phyloP scores from a whole-genome alignment of 352 stramenopile species.

The Pythium monospermum region DNA sequence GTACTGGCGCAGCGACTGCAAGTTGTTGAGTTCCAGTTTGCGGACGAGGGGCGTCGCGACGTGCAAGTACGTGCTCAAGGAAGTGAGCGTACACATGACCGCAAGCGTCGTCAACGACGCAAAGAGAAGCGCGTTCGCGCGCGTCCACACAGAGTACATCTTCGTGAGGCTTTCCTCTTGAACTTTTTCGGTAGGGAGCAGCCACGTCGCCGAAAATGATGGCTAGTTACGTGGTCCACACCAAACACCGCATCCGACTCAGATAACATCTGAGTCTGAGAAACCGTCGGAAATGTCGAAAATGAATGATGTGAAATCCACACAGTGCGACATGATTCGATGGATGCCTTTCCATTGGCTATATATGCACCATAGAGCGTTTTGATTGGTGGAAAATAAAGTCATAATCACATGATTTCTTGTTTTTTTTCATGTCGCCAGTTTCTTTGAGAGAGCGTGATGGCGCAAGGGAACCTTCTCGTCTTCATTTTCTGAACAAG shows the following conservation, averaged over 20 bases:
- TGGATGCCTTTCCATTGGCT: background rate
- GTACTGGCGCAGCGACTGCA: conserved; percentile 83
- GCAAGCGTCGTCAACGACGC: conserved; percentile 70
- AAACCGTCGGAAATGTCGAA: conserved; percentile 2
- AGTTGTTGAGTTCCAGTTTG: conserved; percentile 51
- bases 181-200: background rate
- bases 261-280: background rate
- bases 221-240: conserved; percentile 8
- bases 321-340: background rate
- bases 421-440: background rate
- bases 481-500: background rate
- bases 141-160: conserved; percentile 87
- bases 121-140: conserved; percentile 80
- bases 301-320: background rate
- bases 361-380: background rate
- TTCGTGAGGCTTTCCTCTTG: conserved; percentile 1
- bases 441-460: background rate
- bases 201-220: background rate
- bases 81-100: conserved; percentile 69
- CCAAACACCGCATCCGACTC: background rate
- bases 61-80: conserved; percentile 68
- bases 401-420: too few relatives aligned
- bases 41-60: conserved; percentile 49
- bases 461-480: background rate
- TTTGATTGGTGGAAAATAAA: background rate